Conservation (phyloP, 192 early-diverging fungal species). For the Spinellus fusiger region DNA sequence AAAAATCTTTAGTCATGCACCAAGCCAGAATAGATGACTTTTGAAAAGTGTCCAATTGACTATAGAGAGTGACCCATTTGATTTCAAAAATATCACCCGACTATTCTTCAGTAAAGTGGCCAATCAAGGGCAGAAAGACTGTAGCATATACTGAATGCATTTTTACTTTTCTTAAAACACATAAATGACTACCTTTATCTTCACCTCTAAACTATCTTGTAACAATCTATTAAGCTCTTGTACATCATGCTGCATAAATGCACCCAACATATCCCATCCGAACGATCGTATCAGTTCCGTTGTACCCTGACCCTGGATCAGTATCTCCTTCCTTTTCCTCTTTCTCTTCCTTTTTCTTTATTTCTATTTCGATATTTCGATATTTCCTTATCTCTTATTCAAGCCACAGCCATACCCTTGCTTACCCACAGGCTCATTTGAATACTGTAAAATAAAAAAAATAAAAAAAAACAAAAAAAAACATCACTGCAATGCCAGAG, state of each 20-base stretch:
- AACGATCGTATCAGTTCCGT: conserved; percentile 95
- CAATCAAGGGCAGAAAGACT: too few species aligned
- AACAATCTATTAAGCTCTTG: conserved; percentile 97
- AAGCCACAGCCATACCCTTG: not conserved
- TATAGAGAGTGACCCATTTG: too few species aligned
- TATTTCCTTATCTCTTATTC: not conserved
- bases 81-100: too few species aligned
- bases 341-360: too few species aligned
- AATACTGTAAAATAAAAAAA: conserved; percentile 74
- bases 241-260: conserved; percentile 97
- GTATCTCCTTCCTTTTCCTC: too few species aligned
- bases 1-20: too few species aligned
- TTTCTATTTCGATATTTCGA: too few species aligned
- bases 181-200: conserved; percentile 78
- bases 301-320: conserved; percentile 46
- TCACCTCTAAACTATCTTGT: conserved; percentile 93
- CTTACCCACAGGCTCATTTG: conserved; percentile 58
- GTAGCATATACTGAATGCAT: not conserved
- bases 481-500: conserved; percentile 89
- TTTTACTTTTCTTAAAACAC: not conserved
- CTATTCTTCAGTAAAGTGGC: too few species aligned
- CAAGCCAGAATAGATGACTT: too few species aligned
- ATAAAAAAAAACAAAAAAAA: conserved; percentile 35
- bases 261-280: conserved; percentile 94
- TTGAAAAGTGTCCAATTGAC: too few species aligned